phyloP scores from a whole-genome alignment of 352 stramenopile species.

The Phytophthora podocarpi region DNA sequence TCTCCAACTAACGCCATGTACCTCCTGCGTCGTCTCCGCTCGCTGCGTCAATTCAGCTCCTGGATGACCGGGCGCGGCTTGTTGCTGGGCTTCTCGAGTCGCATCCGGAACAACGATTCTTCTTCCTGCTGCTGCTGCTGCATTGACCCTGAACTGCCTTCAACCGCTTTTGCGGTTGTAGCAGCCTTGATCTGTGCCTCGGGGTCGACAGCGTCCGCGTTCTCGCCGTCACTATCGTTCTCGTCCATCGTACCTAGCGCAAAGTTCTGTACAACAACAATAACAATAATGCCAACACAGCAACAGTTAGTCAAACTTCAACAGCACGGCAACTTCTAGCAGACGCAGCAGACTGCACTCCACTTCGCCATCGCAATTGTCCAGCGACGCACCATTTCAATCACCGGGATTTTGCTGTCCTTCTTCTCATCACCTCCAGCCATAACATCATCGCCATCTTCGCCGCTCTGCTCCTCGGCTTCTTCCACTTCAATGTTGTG shows the following conservation, averaged over 20 bases:
- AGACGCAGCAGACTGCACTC: not conserved
- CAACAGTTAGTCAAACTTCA: too few species aligned
- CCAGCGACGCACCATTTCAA: conserved; percentile 72
- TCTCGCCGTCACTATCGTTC: conserved; percentile 33
- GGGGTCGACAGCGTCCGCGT: conserved; percentile 18
- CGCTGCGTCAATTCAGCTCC: conserved; percentile 66
- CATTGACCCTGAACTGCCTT: conserved; percentile 4
- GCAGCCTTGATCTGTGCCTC: conserved; percentile 39
- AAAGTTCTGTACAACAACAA: conserved; percentile 61
- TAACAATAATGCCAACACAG: not conserved
- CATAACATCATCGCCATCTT: conserved; percentile 27
- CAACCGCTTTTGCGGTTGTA: conserved; percentile 4
- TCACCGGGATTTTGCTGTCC: conserved; percentile 48
- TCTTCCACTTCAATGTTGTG: conserved; percentile 79
- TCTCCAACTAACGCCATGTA: conserved; percentile 8
- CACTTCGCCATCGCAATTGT: not conserved
- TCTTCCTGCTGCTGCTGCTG: conserved; percentile 5
- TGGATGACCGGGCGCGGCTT: conserved; percentile 71
- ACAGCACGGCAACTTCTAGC: not conserved
- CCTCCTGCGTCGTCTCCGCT: too few species aligned
- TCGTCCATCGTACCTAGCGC: conserved; percentile 74
- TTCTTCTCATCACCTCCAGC: conserved; percentile 16
- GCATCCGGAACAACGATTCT: conserved; percentile 36
- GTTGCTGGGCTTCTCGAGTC: conserved; percentile 39
- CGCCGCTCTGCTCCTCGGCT: conserved; percentile 29